Base-by-base conservation (phyloP, 306 rosid genomes). In the Citrullus colocynthis region DNA sequence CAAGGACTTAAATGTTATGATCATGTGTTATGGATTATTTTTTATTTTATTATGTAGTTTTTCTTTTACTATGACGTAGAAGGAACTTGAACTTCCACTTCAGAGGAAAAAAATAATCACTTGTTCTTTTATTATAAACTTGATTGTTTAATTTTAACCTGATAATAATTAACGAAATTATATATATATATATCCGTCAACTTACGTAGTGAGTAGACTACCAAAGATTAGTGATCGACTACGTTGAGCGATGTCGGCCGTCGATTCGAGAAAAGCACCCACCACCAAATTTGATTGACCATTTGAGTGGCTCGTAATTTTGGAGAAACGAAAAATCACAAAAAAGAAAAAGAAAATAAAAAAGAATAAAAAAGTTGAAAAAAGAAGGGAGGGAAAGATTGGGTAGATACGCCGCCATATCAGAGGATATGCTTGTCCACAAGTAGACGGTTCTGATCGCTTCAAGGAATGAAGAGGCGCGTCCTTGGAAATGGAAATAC, bases 371-470 rank as follows among this genome's bases (percentile, higher is more conserved):
- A 14, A 17, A 1, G 0, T 13, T 12, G 6, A 24, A 49, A 20
- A 49, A 8, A 8, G 16, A 39, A 30, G 21, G 16, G 60, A 17
- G 15, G 20, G 17, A 48, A 49, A 30, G 58, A 48, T 72, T 28
- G 77, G 42, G 24, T 72, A 72, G 77, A 72, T 72, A 72, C 77
- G 77, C 77, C 77, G 77, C 60, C 77, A 49, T 3, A 49, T 72
- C 77, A 49, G 59, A 49, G 77, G 77, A 72, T 72, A 72, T 49
- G 77, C 60, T 72, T 48, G 77, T 72, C 77, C 57, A 14, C 60
- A 72, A 72, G 42, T 72, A 49, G 59, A 67, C 74, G 74, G 74
- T 67, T 67, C 74, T 67, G 74, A 72, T 72, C 42, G 77, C 49
- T 72, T 48, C 60, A 72, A 72, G 42, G 77, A 72, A 72, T 48